Base-by-base conservation (phyloP, 352 stramenopile species). In the Phytophthora multivora region DNA sequence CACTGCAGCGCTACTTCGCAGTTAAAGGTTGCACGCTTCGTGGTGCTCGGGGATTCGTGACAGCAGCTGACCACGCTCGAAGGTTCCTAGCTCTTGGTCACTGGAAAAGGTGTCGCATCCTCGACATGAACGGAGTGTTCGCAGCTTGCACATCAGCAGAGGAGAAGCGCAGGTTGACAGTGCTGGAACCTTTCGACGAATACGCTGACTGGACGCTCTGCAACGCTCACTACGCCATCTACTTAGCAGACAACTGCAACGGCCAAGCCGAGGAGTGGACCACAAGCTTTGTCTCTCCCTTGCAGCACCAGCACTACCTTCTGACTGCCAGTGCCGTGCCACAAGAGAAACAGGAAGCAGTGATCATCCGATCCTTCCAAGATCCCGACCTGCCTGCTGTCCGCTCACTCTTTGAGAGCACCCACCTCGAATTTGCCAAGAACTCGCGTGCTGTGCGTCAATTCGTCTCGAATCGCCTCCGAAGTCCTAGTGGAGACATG, bases 91-190 rank as follows among this genome's bases (percentile, higher is more conserved):
- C 36, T 5, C 45, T 51, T 39, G 55, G 42, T 0, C 40, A 59
- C 16, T 90, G 83, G 83, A 18, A 66, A 30, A 69, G 38, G 2
- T 83, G 76, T 11, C 62, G 75, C 11, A 73, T 90, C 10, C 19
- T 83, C 9, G 75, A 90, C 30, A 89, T 93, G 80, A 93, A 93
- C 38, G 63, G 71, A 7, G 67, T 90, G 9, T 87, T 80, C 47
- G 53, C 65, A 3, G 59, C 41, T 3, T 77, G 73, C 9, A 79
- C 69, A 9, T 72, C 38, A 31, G 19, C 30, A 13, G 43, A 71
- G n/a, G 81, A 90, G 50, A 83, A 82, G 40, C 42, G 51, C 21
- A 76, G 77, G 15, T 23, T 90, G n/a, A 36, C 69, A n/a, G 36
- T 54, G 1, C 66, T 90, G 19, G 83, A 93, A 36, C 63, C 69